Base-by-base conservation (phyloP, 331 rosid genomes). In the Dryas integrifolia region DNA sequence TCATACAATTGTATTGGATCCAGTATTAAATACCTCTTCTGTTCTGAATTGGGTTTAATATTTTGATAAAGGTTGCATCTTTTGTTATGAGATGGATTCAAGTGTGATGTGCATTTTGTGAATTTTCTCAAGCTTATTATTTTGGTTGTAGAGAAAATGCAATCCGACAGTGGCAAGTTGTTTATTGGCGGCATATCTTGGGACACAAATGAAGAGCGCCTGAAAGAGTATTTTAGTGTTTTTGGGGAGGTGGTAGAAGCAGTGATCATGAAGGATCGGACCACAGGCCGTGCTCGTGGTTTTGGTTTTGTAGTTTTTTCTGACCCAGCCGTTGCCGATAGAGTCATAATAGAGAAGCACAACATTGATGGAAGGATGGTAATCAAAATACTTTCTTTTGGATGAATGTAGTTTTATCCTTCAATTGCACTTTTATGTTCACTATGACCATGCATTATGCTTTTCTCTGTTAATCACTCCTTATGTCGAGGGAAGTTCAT, bases 241-340 rank as follows among this genome's bases (percentile, higher is more conserved):
- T 94, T 79, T 68, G 98, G 98, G 8, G 98, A 94, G 74, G 91
- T 94, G 75, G 91, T 91, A 70, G 98, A 94, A 81, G 96, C 97
- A 39, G 97, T 94, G 80, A 94, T 94, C 80, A 94, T 94, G 98
- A 94, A 94, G 88, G 98, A 94, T 89, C 97, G 98, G 81, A 89
- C 96, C 55, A 91, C 98, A 2, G 97, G 98, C 65, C 92, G 98
- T 60, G 98, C 96, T 51, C 95, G 98, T 44, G 98, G 98, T 75
- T 94, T 94, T 48, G 98, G 98, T 59, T 94, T 94, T 70, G 86
- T 94, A 69, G 97, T 94, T 76, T 94, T 94, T 73, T 79, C 91
- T 1, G 96, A 94, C 75, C 92, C 97, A 60, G 74, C 87, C 12
- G 86, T 83, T 72, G 97, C 98, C 0, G 98, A 89, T 11, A 69